Conservation (phyloP, 352 stramenopile species). For the Phytophthora syringae region DNA sequence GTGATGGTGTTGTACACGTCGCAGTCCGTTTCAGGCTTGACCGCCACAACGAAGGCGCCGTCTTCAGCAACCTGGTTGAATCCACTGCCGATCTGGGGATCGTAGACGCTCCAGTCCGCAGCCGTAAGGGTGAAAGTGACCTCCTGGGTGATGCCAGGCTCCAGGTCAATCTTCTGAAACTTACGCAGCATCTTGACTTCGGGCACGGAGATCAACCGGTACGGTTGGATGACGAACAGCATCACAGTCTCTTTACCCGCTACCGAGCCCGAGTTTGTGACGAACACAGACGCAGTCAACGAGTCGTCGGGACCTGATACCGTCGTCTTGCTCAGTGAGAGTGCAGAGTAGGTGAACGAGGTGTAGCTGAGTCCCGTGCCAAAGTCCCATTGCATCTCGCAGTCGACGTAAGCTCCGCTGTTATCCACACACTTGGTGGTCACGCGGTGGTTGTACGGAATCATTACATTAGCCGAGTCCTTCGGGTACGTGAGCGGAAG, state of each 20-base stretch:
- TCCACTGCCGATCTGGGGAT: constrained; percentile 62
- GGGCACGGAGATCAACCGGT: constrained; percentile 63
- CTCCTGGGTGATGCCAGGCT: constrained; percentile 43
- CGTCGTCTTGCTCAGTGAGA: constrained; percentile 50
- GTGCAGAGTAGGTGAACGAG: constrained; percentile 56
- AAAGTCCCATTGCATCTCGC: constrained; percentile 75
- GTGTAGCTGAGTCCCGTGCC: constrained; percentile 77
- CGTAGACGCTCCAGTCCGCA: constrained; percentile 69
- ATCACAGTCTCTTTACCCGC: constrained; percentile 79
- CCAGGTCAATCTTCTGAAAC: constrained; percentile 77
- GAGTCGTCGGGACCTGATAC: constrained; percentile 32
- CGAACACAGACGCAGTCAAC: constrained; percentile 57
- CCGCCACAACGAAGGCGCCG: constrained; percentile 70
- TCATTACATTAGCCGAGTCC: constrained; percentile 63
- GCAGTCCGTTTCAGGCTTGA: constrained; percentile 80
- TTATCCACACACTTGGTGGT: constrained; percentile 49
- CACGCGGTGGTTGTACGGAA: constrained; percentile 83
- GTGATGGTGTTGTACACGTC: constrained; percentile 57
- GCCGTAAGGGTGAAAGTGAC: constrained; percentile 55
- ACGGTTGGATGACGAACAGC: constrained; percentile 78
- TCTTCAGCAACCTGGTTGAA: constrained; percentile 71
- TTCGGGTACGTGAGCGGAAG: constrained; percentile 87
- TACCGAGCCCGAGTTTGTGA: constrained; percentile 70
- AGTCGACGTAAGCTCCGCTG: constrained; percentile 37
- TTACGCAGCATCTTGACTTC: constrained; percentile 85